Evolutionary conservation across 75 land plant species (phyloP).

Genomic region (Selaginella moellendorffii): DNA sequence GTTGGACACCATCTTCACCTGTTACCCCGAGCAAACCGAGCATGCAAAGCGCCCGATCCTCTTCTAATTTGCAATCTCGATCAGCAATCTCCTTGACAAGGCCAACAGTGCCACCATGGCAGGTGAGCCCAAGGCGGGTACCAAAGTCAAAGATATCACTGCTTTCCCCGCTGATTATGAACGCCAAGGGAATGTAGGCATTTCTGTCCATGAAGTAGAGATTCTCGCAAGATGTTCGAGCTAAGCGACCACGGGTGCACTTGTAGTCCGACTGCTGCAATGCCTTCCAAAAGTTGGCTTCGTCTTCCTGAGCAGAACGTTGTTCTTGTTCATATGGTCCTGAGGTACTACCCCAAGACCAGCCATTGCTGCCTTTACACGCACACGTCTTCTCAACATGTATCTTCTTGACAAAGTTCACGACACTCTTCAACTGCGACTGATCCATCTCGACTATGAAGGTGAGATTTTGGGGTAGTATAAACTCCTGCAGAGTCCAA

Average conservation of each 20-base stretch:
- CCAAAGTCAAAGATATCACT: neutral
- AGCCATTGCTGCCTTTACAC: neutral
- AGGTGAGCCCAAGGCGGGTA: neutral
- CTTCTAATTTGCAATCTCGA: neutral
- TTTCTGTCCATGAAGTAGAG: neutral
- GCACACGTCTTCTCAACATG: conserved; percentile 5
- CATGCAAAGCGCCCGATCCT: neutral
- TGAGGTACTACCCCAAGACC: neutral
- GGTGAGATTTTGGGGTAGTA: neutral
- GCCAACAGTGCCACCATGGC: neutral
- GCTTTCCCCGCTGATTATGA: neutral
- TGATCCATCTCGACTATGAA: conserved; percentile 4
- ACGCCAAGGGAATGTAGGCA: neutral
- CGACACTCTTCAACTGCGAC: neutral
- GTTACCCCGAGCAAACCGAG: neutral
- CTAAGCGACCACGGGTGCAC: neutral
- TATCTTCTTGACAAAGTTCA: neutral
- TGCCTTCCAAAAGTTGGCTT: conserved; percentile 1
- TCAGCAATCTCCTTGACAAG: neutral
- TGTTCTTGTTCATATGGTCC: neutral
- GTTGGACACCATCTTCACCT: neutral
- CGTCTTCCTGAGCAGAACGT: neutral
- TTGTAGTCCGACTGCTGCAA: neutral
- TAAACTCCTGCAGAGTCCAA: conserved; percentile 8
- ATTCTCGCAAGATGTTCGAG: neutral